These are phyloP conservation scores for Fusarium falciforme DNA, from an alignment of 2,329 filamentous ascomycete species.

Conservation along the genomic window DNA sequence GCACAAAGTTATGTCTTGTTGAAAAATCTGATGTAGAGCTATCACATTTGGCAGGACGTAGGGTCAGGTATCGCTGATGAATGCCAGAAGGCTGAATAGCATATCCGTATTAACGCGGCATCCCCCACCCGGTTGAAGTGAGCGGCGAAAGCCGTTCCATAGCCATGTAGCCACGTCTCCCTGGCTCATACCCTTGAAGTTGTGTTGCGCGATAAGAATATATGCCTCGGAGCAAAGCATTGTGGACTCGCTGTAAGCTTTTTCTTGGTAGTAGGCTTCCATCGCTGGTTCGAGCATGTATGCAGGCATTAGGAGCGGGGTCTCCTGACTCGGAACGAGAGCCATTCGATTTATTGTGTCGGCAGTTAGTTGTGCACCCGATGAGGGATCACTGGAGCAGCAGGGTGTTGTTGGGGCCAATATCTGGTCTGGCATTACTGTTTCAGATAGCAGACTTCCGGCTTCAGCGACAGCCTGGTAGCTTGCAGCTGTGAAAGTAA, in stretches of 20 bases:
- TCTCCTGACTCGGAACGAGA: too few relatives aligned
- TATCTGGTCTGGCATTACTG: too few relatives aligned
- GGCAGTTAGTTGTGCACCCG: not conserved
- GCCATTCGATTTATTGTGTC: too few relatives aligned
- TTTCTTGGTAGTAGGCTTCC: not conserved
- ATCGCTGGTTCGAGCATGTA: not conserved
- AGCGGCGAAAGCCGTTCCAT: constrained; percentile 42
- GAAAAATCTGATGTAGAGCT: too few relatives aligned
- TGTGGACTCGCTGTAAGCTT: constrained; percentile 40
- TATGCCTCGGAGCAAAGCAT: constrained; percentile 49
- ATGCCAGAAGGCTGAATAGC: not conserved
- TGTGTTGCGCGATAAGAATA: constrained; percentile 47
- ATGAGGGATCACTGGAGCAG: not conserved
- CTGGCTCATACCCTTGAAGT: constrained; percentile 41
- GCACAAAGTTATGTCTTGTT: too few relatives aligned
- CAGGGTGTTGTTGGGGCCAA: not conserved
- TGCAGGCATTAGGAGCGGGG: not conserved
- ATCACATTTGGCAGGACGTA: too few relatives aligned
- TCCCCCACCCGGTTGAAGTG: constrained; percentile 36
- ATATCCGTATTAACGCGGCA: constrained; percentile 45
- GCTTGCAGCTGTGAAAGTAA: too few relatives aligned
- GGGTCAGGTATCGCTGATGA: not conserved
- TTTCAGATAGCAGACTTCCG: too few relatives aligned
- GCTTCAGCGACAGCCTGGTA: too few relatives aligned
- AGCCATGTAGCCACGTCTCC: constrained; percentile 39